Base-by-base conservation (phyloP, 2,329 filamentous ascomycete genomes). In the Rutstroemia sp. region DNA sequence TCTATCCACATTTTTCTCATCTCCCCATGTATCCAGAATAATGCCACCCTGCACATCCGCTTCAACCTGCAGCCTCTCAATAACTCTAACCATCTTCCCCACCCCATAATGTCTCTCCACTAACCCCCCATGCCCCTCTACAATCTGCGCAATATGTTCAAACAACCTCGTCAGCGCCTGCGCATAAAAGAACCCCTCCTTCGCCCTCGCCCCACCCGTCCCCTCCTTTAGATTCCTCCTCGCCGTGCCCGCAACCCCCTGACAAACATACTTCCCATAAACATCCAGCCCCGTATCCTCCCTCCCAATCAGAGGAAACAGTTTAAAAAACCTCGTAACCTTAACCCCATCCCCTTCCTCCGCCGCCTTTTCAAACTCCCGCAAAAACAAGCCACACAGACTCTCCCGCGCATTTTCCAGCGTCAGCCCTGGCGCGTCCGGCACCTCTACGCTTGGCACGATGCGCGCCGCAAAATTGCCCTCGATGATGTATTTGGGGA, bases 31-130 rank as follows among this genome's bases (percentile, higher is more conserved):
- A 70, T 99, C 94, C 52, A 99, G 77, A 58, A 99, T 86, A 63
- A 97, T 96, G 62, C 94, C 94, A 19, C 92, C 94, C 73, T 99
- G 94, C 1, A 96, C 87, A 72, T 99, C 94, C 2, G 91, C 94
- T 73, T 99, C 94, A 67, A 92, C 83, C 72, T 99, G 94, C 56
- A 99, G 76, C 45, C 90, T 82, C 72, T 96, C 90, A 64, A 97
- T 92, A 53, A 99, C 94, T 64, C 87, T 88, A 34, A 88, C 85
- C 94, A 99, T 99, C 76, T 91, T 94, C 39, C 92, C 90, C 16
- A 81, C 74, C 1, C 94, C 94, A 69, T 99, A 99, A 71, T 99
- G 94, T 48, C 90, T 84, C 74, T 97, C 92, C 1, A 99, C 92
- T 8, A 99, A 78, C 0, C 85, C 85, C 34, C 92, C 90, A 69